Evolutionary conservation across 306 rosid species (phyloP).

Genomic region (Alnus rubra): DNA sequence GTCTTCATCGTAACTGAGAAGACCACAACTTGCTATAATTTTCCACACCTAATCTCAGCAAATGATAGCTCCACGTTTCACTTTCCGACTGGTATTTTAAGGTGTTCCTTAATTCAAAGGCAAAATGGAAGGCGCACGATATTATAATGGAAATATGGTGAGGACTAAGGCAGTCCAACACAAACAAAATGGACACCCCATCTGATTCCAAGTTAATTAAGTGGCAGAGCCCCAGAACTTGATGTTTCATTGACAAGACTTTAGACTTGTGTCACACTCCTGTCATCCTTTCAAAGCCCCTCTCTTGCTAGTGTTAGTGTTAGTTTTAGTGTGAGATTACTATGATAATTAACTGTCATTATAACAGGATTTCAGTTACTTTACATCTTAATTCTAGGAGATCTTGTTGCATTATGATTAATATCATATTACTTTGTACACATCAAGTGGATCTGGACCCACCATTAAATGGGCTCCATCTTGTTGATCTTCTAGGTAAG

Average conservation of each 20-base stretch:
- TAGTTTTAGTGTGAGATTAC: slow-evolving; percentile 29
- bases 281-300: slow-evolving; percentile 29
- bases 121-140: slow-evolving; percentile 47
- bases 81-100: slow-evolving; percentile 20
- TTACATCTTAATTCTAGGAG: slow-evolving; percentile 58
- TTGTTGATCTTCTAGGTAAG: slow-evolving; percentile 46
- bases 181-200: slow-evolving; percentile 62
- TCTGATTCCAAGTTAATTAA: slow-evolving; percentile 39
- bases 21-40: slow-evolving; percentile 35
- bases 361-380: slow-evolving; percentile 55
- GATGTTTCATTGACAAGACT: slow-evolving; percentile 32
- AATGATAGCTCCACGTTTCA: slow-evolving; percentile 43
- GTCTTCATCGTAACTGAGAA: slow-evolving; percentile 34
- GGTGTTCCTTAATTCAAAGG: slow-evolving; percentile 59
- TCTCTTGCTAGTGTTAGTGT: not conserved
- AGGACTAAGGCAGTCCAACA: slow-evolving; percentile 65
- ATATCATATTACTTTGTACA: slow-evolving; percentile 53
- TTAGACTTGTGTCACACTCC: slow-evolving; percentile 33
- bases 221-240: slow-evolving; percentile 26
- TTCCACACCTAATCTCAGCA: slow-evolving; percentile 45
- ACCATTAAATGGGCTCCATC: slow-evolving; percentile 37
- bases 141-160: slow-evolving; percentile 47
- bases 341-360: slow-evolving; percentile 42
- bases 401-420: slow-evolving; percentile 43
- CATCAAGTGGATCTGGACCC: slow-evolving; percentile 73